These are phyloP conservation scores for Hypoxylon rubiginosum DNA, from an alignment of 2,329 filamentous ascomycete genomes.

Conservation along the genomic window DNA sequence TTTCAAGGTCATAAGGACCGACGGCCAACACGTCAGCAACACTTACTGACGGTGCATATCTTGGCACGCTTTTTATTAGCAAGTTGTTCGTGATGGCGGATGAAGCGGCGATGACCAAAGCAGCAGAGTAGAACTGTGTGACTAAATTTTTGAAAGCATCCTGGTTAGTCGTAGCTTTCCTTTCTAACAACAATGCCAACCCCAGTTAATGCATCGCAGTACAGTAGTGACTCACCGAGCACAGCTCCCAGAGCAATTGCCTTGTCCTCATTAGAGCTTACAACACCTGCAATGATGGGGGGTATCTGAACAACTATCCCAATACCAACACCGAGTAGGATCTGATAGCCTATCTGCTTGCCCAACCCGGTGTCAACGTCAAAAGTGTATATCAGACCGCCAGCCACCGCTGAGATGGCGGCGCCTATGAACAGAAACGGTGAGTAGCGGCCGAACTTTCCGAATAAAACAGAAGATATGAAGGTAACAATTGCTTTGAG, in stretches of 20 bases:
- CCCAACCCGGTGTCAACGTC: slow-evolving; percentile 49
- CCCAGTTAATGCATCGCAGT: no score
- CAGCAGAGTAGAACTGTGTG: slow-evolving; percentile 28
- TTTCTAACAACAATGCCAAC: background rate
- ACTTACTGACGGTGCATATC: slow-evolving; percentile 13
- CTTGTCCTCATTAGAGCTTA: slow-evolving; percentile 29
- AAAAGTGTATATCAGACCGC: slow-evolving; percentile 58
- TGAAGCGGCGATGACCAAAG: slow-evolving; percentile 15
- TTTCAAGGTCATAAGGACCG: slow-evolving; percentile 21
- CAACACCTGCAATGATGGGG: slow-evolving; percentile 23
- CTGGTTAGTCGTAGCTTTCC: background rate
- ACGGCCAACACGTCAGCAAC: slow-evolving; percentile 15
- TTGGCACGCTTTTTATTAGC: slow-evolving; percentile 18
- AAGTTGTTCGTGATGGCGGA: slow-evolving; percentile 32
- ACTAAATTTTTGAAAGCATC: slow-evolving; percentile 15
- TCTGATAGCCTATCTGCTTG: slow-evolving; percentile 57
- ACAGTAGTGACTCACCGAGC: slow-evolving; percentile 13
- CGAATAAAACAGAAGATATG: slow-evolving; percentile 14
- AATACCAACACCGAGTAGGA: slow-evolving; percentile 59
- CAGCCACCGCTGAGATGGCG: slow-evolving; percentile 54
- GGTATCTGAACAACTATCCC: slow-evolving; percentile 57
- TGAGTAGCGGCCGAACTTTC: slow-evolving; percentile 56
- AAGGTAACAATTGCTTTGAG: slow-evolving; percentile 38
- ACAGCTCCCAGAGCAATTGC: slow-evolving; percentile 21
- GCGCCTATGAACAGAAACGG: slow-evolving; percentile 57